Conservation (phyloP, 2,329 filamentous ascomycete genomes). For the Ophiocordyceps camponoti-rufipedis region DNA sequence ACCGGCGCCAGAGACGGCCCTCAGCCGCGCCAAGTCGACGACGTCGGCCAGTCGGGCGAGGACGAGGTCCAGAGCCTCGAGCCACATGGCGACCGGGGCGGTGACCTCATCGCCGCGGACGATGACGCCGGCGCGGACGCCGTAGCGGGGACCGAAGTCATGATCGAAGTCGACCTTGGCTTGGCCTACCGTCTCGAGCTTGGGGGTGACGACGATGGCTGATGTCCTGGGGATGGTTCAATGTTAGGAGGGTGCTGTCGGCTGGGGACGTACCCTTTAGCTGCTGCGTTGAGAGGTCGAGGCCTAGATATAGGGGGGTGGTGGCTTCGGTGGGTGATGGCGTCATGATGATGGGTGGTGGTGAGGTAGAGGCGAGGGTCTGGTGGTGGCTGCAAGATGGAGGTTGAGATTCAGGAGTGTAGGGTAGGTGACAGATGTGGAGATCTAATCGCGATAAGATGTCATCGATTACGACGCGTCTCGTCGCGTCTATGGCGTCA, state of each 20-base stretch:
- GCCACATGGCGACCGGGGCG: slow-evolving; percentile 83
- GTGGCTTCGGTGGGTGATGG: slow-evolving; percentile 8
- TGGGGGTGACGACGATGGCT: slow-evolving; percentile 71
- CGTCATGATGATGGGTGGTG: slow-evolving; percentile 10
- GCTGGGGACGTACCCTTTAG: slow-evolving; percentile 49
- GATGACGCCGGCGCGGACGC: slow-evolving; percentile 73
- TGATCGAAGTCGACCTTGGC: slow-evolving; percentile 92
- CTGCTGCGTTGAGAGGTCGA: slow-evolving; percentile 94
- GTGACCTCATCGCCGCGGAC: slow-evolving; percentile 77
- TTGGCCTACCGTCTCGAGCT: slow-evolving; percentile 63
- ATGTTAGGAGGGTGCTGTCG: background rate
- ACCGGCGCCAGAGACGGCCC: slow-evolving; percentile 74
- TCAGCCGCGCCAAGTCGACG: slow-evolving; percentile 44
- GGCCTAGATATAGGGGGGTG: slow-evolving; percentile 66
- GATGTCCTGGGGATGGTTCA: background rate
- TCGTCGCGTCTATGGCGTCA: too few species aligned
- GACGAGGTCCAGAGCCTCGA: slow-evolving; percentile 81
- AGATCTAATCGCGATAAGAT: too few species aligned
- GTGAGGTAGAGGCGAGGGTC: background rate
- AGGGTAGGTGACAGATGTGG: background rate
- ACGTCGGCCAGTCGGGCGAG: slow-evolving; percentile 52
- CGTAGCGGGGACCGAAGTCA: slow-evolving; percentile 56
- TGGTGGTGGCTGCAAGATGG: background rate
- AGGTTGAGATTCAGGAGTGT: background rate
- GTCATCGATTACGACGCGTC: too few species aligned